Evolutionary conservation across 1,284 basidiomycete genomes (phyloP).

Genomic region (Grifola frondosa): DNA sequence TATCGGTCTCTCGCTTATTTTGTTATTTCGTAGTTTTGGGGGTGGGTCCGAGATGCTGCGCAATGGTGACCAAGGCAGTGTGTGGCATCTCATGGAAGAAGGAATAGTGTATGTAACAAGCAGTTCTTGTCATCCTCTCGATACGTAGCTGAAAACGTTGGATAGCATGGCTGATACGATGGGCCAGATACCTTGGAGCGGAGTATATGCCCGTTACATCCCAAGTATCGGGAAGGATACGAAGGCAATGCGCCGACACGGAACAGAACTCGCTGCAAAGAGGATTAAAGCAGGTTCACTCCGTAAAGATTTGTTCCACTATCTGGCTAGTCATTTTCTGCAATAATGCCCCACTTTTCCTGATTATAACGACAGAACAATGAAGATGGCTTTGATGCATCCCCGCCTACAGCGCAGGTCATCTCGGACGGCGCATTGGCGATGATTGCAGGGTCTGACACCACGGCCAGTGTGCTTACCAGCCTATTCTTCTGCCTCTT

Average conservation of each 20-base stretch:
- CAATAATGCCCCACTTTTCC: no score
- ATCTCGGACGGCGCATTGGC: conserved; percentile 6
- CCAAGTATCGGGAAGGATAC: conserved; percentile 5
- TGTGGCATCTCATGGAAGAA: conserved; percentile 16
- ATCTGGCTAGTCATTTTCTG: conserved; percentile 29
- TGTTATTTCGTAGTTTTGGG: conserved; percentile 22
- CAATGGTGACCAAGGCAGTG: conserved; percentile 20
- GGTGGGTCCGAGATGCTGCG: conserved; percentile 28
- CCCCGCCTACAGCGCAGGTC: conserved; percentile 1
- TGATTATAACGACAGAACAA: no score
- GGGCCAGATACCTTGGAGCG: conserved; percentile 13
- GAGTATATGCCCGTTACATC: conserved; percentile 2
- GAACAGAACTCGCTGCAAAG: conserved; percentile 9
- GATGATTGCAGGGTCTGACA: conserved; percentile 29
- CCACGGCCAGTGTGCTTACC: conserved; percentile 18
- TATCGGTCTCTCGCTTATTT: neutral
- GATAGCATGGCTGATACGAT: conserved; percentile 5
- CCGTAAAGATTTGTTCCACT: conserved; percentile 30
- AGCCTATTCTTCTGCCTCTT: conserved; percentile 18
- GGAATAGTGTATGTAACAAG: conserved; percentile 15
- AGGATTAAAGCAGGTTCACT: conserved; percentile 12
- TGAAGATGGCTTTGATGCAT: conserved; percentile 8
- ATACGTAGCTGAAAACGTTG: neutral
- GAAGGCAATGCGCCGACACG: neutral
- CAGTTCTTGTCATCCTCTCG: neutral